Evolutionary conservation across 2,329 filamentous ascomycete species (phyloP).

Genomic region (Ascochyta pisi): DNA sequence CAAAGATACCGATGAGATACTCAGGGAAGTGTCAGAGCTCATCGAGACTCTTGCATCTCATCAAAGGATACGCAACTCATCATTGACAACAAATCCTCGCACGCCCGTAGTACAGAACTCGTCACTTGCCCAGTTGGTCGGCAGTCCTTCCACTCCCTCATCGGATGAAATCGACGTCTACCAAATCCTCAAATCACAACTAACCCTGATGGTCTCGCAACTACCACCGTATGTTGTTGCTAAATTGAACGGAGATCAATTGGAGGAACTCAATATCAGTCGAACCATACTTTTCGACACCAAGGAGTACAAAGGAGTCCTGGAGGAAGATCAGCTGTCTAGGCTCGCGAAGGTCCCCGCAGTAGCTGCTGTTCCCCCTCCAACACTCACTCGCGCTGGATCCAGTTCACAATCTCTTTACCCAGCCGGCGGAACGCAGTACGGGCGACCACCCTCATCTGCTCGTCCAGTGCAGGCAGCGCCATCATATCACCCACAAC

Average conservation of each 20-base stretch:
- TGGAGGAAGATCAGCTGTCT: constrained; percentile 78
- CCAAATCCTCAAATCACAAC: constrained; percentile 75
- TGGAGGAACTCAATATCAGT: constrained; percentile 83
- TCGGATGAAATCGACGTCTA: constrained; percentile 67
- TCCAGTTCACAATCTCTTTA: constrained; percentile 41
- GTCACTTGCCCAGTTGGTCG: constrained; percentile 60
- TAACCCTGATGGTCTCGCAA: constrained; percentile 74
- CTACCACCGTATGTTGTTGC: constrained; percentile 86
- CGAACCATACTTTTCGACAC: constrained; percentile 76
- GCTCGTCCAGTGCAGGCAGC: constrained; percentile 40
- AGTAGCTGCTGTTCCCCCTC: constrained; percentile 36
- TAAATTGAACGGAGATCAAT: constrained; percentile 82
- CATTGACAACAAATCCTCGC: constrained; percentile 69
- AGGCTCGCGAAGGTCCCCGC: constrained; percentile 52
- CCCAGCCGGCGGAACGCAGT: constrained; percentile 38
- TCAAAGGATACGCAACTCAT: constrained; percentile 78
- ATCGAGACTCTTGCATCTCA: constrained; percentile 79
- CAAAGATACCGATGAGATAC: constrained; percentile 71
- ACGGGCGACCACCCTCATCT: constrained; percentile 37
- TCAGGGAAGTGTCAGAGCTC: constrained; percentile 76
- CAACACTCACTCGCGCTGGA: constrained; percentile 35
- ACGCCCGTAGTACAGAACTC: constrained; percentile 72
- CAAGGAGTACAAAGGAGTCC: constrained; percentile 76
- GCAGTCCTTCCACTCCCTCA: constrained; percentile 70
- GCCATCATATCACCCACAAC: constrained; percentile 45